phyloP scores from a whole-genome alignment of 768 basidiomycete species.

The Hydnum rufescens region DNA sequence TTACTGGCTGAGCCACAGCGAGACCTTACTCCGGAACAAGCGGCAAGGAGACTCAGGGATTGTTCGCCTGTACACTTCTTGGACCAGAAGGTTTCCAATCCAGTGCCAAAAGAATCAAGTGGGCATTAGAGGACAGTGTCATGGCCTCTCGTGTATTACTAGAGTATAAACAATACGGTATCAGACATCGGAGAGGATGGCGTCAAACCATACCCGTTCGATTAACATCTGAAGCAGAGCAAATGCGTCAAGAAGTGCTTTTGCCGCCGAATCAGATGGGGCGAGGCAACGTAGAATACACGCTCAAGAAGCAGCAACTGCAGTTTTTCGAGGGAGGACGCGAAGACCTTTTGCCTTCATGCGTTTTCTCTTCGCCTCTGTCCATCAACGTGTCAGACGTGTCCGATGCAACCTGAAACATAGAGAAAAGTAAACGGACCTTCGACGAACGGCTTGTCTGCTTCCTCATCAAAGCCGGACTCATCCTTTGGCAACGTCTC shows the following conservation, averaged over 20 bases:
- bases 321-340: constrained; percentile 29
- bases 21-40: constrained; percentile 78
- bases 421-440: constrained; percentile 29
- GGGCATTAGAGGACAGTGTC: no score
- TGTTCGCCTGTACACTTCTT: constrained; percentile 41
- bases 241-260: no score
- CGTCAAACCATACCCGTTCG: no score
- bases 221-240: no score
- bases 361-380: constrained; percentile 54
- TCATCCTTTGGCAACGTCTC: constrained; percentile 20
- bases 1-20: constrained; percentile 81
- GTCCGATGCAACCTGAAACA: background rate
- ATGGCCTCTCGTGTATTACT: no score
- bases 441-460: constrained; percentile 58
- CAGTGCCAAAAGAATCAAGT: no score
- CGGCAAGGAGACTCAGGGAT: constrained; percentile 41
- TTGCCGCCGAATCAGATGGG: no score
- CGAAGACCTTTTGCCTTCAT: constrained; percentile 61
- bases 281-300: no score
- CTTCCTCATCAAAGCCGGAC: constrained; percentile 50
- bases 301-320: background rate
- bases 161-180: no score
- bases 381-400: constrained; percentile 10
- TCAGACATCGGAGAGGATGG: no score
- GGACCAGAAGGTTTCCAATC: no score